Evolutionary conservation across 2,329 filamentous ascomycete genomes (phyloP), one percentile per base, ranked within the genome.

Genomic region (Elsinoe ampelina): DNA sequence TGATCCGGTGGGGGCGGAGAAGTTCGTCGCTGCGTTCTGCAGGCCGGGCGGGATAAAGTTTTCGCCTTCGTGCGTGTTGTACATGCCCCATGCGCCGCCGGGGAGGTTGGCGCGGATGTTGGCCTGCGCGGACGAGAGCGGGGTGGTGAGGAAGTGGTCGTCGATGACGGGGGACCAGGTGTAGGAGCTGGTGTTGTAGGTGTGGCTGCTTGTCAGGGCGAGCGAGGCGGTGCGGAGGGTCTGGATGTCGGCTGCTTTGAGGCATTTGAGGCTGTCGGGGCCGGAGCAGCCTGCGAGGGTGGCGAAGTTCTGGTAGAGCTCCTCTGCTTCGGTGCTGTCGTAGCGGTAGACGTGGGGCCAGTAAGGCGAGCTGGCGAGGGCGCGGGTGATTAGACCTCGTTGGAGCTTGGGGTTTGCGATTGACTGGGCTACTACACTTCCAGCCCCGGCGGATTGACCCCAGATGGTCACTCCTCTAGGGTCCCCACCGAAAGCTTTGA

Each of bases 91-190:
- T 2, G 48, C 48, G 0, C 75, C 73, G 7, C 69, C 65, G 1
- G 77, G 71, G 2, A 73, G 73, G 54, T 79, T 75, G 7, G 81
- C 66, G 3, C 61, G 52, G 0, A 69, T 67, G 3, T 63, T 65
- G 0, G 62, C 60, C 0, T 76, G 69, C 0, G 74, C 75, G 1
- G 72, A 61, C 2, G 74, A 78, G 1, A 85, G 69, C 15, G 71
- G 70, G 57, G 72, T 65, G 1, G 63, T 69, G 45, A 85, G 68
- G 62, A 84, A 83, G 0, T 58, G 63, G 8, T 73, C 75, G 62
- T 84, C 81, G 58, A 84, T 75, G 7, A 84, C 80, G 1, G 82
- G 81, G 0, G 76, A 79, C 79, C 80, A 84, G 0, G 76, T 80
- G 64, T 79, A 84, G 1, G 75, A 78, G 17, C 73, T 77, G 0